Base-by-base conservation (phyloP, 495 filamentous ascomycete species). In the Lichenothelia convexa region DNA sequence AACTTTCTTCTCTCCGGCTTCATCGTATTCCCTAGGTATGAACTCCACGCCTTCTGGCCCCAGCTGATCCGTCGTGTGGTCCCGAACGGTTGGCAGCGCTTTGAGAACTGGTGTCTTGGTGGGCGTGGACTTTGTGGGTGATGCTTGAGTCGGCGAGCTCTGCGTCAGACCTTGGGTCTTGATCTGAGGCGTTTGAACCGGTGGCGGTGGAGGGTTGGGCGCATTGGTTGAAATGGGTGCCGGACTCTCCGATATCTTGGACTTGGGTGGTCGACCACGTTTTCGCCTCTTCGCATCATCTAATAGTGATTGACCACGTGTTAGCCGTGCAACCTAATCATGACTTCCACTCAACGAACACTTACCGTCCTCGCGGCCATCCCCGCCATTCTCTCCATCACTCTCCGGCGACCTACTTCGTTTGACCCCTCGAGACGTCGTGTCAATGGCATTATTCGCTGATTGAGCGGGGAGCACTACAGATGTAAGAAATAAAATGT, bases 61-160 rank as follows among this genome's bases (percentile, higher is more conserved):
- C 33, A 99, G 73, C 51, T 94, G 86, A 57, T 99, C 89, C 3
- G 91, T 95, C 7, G 89, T 99, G 51, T 99, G 89, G 50, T 99
- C 89, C 41, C 89, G 64, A 9, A 95, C 91, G 11, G 89, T 95
- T 17, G 89, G 89, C 16, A 99, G 66, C 0, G 89, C 89, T 59
- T 99, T 99, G 44, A 99, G 64, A 7, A 87, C 77, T 2, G 68
- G 53, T 17, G 75, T 62, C 57, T 94, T 95, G 13, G 81, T 76
- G n/a, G 91, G 83, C 1, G 85, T 86, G 1, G 75, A 63, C 59
- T 86, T 92, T 19, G 80, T 68, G 26, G 76, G 75, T 27, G 89
- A 91, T 12, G 73, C 62, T 41, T 85, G 78, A 27, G 70, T 65
- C 13, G 82, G 76, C 12, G 75, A 71, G 15, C 55, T 54, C 34